phyloP scores from a whole-genome alignment of 2,329 filamentous ascomycete species.

The Colletotrichum spaethianum region DNA sequence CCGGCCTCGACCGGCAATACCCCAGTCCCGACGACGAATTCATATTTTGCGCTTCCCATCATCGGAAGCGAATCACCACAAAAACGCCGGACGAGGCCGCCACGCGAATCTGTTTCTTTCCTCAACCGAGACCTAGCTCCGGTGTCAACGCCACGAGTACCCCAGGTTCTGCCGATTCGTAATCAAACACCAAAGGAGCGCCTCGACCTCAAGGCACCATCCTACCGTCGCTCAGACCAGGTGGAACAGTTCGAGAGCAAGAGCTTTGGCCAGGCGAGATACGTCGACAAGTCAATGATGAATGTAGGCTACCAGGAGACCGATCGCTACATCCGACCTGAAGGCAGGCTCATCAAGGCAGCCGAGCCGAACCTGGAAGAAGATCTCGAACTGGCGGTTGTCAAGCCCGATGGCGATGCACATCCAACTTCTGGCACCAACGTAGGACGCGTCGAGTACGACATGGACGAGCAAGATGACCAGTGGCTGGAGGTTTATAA shows the following conservation, averaged over 20 bases:
- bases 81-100: slow-evolving; percentile 60
- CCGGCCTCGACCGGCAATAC: slow-evolving; percentile 59
- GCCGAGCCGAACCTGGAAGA: slow-evolving; percentile 72
- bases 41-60: slow-evolving; percentile 48
- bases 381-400: slow-evolving; percentile 64
- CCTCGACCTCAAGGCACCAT: slow-evolving; percentile 82
- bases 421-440: slow-evolving; percentile 60
- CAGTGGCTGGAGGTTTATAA: slow-evolving; percentile 95
- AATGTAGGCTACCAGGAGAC: slow-evolving; percentile 97
- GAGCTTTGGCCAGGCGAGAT: slow-evolving; percentile 86
- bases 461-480: slow-evolving; percentile 99
- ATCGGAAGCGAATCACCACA: slow-evolving; percentile 56
- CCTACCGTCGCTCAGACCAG: slow-evolving; percentile 83
- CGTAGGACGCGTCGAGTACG: slow-evolving; percentile 93
- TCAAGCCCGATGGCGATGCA: slow-evolving; percentile 71
- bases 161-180: slow-evolving; percentile 80
- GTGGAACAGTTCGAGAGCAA: slow-evolving; percentile 88
- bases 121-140: slow-evolving; percentile 65
- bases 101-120: slow-evolving; percentile 66
- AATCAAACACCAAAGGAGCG: slow-evolving; percentile 86
- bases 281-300: slow-evolving; percentile 96
- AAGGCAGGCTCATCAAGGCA: slow-evolving; percentile 78
- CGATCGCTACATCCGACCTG: slow-evolving; percentile 86
- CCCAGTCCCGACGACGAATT: slow-evolving; percentile 56
- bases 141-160: slow-evolving; percentile 65